A percentile compares a stretch with the other conserved stretches of the same genome.
Conservation (phyloP, 176 grass and related monocot species). For the Miscanthus lutarioriparius region DNA sequence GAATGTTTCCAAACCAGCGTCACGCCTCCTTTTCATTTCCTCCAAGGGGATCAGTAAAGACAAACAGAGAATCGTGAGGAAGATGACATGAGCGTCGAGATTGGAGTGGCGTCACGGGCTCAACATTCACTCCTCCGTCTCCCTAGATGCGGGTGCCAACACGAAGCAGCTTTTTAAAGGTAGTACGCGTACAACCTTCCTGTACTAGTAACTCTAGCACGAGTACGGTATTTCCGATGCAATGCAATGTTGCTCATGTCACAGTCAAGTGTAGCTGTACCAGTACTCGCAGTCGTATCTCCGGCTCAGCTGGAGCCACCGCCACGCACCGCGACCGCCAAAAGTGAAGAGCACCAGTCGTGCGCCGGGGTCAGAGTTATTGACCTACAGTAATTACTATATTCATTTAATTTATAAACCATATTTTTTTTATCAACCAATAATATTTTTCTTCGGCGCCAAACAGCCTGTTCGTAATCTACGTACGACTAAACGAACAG, state of each 20-base stretch:
- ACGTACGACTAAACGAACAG: too few relatives aligned
- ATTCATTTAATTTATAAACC: too few relatives aligned
- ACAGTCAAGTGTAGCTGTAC: background rate
- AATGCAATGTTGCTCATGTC: background rate
- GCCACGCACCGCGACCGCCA: background rate
- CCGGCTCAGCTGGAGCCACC: background rate
- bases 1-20: slow-evolving; percentile 21
- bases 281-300: background rate
- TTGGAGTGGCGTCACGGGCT: slow-evolving; percentile 39
- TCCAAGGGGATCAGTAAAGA: background rate
- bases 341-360: background rate
- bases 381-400: too few relatives aligned
- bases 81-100: background rate
- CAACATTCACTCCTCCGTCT: background rate
- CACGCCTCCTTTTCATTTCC: background rate
- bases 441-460: too few relatives aligned
- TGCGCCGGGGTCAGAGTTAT: background rate
- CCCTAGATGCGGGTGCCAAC: background rate
- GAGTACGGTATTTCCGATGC: too few relatives aligned
- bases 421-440: too few relatives aligned
- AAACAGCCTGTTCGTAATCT: too few relatives aligned
- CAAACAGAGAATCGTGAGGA: slow-evolving; percentile 12
- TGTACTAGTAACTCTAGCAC: too few relatives aligned
- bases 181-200: background rate
- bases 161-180: background rate